Evolutionary conservation across 305 asterid genomes (phyloP), one percentile per base, ranked within the genome.

Genomic region (Petunia hybrid): DNA sequence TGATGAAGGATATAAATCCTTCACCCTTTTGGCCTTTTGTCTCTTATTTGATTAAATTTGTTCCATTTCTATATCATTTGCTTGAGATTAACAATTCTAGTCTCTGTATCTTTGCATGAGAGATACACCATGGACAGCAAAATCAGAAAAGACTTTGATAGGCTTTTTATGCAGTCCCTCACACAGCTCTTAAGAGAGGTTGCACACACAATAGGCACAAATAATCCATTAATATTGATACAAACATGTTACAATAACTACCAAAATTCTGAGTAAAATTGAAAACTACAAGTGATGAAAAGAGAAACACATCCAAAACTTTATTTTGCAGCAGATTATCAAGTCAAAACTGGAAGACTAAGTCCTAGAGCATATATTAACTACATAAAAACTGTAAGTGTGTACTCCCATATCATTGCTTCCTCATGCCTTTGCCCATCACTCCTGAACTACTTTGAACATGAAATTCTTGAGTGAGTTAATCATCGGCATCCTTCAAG

Each of bases 321-420:
- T 85, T 65, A 87, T 87, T 85, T 81, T 78, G 84, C 78, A 70
- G 68, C 76, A 40, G 53, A 82, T 76, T 57, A 80, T 68, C 70
- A 71, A 87, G 73, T 65, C 91, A 89, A 89, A 87, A 89, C 91
- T 87, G 91, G 81, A 85, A 85, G 64, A 69, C 79, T 77, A 83
- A 79, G 78, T 83, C 81, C 83, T 80, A 80, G 74, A 80, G n/a
- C 81, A 62, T 77, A 61, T 82, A 82, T 57, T 83, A 68, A 79
- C 86, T 84, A 74, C 84, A 53, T 65, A 48, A 67, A 22, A 60
- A 62, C 64, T 73, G 8, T 63, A 45, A 76, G 67, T 45, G 75
- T 83, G 78, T 85, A 81, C 74, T 68, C 85, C 85, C 82, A 51
- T 73, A 83, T 77, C 84, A 68, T 76, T 80, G 85, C 81, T 66